Evolutionary conservation across 371 early-diverging fungal species (phyloP), one percentile per base, ranked within the genome.

Genomic region (Rhizopus stolonifer): DNA sequence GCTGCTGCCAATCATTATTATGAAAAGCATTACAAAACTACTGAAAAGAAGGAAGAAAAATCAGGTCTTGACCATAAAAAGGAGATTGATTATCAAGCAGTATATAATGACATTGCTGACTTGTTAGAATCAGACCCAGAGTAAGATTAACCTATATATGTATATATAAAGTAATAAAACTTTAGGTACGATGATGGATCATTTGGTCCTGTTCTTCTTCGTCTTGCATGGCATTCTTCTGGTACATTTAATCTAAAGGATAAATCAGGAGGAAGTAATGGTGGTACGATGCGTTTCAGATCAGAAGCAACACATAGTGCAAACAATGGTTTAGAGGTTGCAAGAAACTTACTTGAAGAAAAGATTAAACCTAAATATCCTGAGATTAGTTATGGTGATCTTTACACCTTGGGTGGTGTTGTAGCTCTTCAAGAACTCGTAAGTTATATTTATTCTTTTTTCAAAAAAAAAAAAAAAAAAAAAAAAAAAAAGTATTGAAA

Each of bases 191-290:
- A 61, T 52, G 61, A 61, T 44, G 61, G 61, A 5, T 61, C 61
- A 1, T 61, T 55, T 56, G 61, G 61, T 2, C 56, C 56, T 25
- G 34, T 56, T 0, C 39, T 57, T 17, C 80, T 92, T 49, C 90
- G 87, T 52, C 80, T 88, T 18, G 91, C 90, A 14, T 90, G 91
- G 92, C 93, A 93, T 73, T 79, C 89, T 5, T 74, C 86, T 46
- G 93, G 92, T 33, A 93, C 92, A 32, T 92, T 79, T 56, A 80
- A 83, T 70, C 70, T 72, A 56, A 58, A 79, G 43, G 71, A 84
- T 33, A 61, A 67, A 39, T 79, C 84, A 21, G 93, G 93, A 25
- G 93, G 93, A 19, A 84, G 86, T 36, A 78, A 83, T 66, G 93
- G 92, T 57, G 89, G 82, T 17, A 91, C 90, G 52, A 93, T 93